Conservation (phyloP, 106 monocot species). For the Dendrobium chrysotoxum region DNA sequence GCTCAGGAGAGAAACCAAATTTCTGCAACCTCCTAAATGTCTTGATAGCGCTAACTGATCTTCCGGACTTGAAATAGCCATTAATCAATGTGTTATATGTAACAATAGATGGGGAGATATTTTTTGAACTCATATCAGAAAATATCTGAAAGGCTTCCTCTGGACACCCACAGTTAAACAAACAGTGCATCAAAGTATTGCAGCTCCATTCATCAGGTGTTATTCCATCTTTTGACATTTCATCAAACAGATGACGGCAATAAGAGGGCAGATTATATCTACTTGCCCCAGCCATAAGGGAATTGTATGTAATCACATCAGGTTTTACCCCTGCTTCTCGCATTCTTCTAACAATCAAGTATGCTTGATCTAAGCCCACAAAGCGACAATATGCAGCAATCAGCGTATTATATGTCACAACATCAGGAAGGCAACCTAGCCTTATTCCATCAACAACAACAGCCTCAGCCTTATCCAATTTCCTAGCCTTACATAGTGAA, state of each 20-base stretch:
- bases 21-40: constrained; percentile 49
- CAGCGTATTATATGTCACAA: constrained; percentile 74
- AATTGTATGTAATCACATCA: constrained; percentile 74
- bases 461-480: constrained; percentile 57
- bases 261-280: constrained; percentile 16
- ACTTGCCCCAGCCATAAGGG: constrained; percentile 52
- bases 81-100: constrained; percentile 80
- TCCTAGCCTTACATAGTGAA: constrained; percentile 60
- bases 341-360: constrained; percentile 47
- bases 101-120: constrained; percentile 38
- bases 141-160: constrained; percentile 54
- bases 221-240: constrained; percentile 61
- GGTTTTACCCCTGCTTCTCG: constrained; percentile 53
- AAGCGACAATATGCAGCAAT: constrained; percentile 52
- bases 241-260: constrained; percentile 53
- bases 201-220: constrained; percentile 66
- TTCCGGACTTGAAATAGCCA: constrained; percentile 69
- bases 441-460: constrained; percentile 66
- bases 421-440: constrained; percentile 67
- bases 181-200: constrained; percentile 71
- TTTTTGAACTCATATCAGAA: constrained; percentile 42
- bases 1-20: constrained; percentile 39
- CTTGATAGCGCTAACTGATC: constrained; percentile 42
- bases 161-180: constrained; percentile 62
- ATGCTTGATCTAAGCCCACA: constrained; percentile 41